phyloP scores from a whole-genome alignment of 768 basidiomycete genomes.

The Tephrocybe sp. region DNA sequence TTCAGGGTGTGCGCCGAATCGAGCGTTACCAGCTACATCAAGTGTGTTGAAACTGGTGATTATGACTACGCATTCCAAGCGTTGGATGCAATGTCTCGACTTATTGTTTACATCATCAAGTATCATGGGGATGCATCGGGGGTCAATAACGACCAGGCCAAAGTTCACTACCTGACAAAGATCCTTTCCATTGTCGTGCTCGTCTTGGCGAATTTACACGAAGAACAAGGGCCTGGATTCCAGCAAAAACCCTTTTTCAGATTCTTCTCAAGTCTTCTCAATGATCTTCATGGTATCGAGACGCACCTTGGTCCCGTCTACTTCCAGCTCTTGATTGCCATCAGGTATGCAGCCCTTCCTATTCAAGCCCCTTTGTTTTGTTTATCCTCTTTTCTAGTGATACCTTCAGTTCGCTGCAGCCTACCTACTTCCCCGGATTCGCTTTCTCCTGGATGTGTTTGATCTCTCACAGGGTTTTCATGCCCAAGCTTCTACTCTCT shows the following conservation, averaged over 20 bases:
- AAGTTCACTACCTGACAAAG: conserved; percentile 95
- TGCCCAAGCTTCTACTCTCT: conserved; percentile 89
- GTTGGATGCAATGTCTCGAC: conserved; percentile 90
- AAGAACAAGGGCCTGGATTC: conserved; percentile 89
- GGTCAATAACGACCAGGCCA: conserved; percentile 90
- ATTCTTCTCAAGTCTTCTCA: conserved; percentile 95
- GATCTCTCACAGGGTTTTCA: conserved; percentile 93
- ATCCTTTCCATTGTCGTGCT: conserved; percentile 97
- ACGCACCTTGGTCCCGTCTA: conserved; percentile 84
- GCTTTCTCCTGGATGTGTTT: conserved; percentile 98
- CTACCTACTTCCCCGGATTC: conserved; percentile 95
- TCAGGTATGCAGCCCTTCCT: conserved; percentile 56
- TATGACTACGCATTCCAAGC: conserved; percentile 83
- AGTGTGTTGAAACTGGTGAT: conserved; percentile 70
- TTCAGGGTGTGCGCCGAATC: conserved; percentile 97
- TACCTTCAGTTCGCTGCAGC: conserved; percentile 93
- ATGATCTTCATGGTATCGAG: conserved; percentile 87
- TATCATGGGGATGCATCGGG: conserved; percentile 97
- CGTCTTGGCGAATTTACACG: conserved; percentile 91
- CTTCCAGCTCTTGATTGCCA: conserved; percentile 81
- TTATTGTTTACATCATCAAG: conserved; percentile 98
- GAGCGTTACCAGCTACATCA: conserved; percentile 85
- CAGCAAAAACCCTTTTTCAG: conserved; percentile 98
- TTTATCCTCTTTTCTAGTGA: conserved; percentile 52
- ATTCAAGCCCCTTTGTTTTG: not conserved